Evolutionary conservation across 78 protist species (phyloP), one percentile per base, ranked within the genome.

Genomic region (Mantamonas sphyraenae): DNA sequence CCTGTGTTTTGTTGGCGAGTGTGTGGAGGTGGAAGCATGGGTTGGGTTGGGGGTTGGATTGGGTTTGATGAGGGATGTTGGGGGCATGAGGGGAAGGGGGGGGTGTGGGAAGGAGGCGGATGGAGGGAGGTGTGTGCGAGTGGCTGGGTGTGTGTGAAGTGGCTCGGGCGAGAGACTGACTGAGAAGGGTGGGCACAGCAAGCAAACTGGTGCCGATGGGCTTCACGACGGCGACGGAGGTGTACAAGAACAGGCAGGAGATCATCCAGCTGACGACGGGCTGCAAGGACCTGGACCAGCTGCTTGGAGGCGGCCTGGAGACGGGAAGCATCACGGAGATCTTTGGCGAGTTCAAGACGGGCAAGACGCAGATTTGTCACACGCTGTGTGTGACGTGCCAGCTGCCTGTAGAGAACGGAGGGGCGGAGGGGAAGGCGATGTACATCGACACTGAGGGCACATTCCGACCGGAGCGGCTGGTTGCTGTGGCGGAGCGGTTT

Each of bases 371-470:
- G 83, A 80, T 97, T 20, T 96, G 99, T 65, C 99, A 97, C 76
- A 93, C 96, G 12, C 86, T 97, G 33, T 94, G 98, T 51, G 98
- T 96, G 31, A 95, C 99, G 8, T 89, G 93, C 58, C 98, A 88
- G 86, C 76, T 93, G 37, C 90, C 93, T 0, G 26, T 81, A 3
- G 78, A 65, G n/a, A 50, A 74, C 22, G 97, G 98, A 55, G 99
- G 99, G n/a, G 99, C 89, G 24, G 98, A 92, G 77, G 99, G 98
- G 26, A 90, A 94, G 68, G 96, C 97, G n/a, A 71, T 98, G 53
- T 98, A 93, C 68, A 91, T 98, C 37, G 99, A 98, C 71, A 96
- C 99, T 0, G 99, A 98, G 61, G 99, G 99, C n/a, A 96, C 99
- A 2, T 98, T 98, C 81, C 87, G 99, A 10, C 99, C 99, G 16